Conservation (phyloP, 2,329 filamentous ascomycete genomes). For the Fusarium duplospermum region DNA sequence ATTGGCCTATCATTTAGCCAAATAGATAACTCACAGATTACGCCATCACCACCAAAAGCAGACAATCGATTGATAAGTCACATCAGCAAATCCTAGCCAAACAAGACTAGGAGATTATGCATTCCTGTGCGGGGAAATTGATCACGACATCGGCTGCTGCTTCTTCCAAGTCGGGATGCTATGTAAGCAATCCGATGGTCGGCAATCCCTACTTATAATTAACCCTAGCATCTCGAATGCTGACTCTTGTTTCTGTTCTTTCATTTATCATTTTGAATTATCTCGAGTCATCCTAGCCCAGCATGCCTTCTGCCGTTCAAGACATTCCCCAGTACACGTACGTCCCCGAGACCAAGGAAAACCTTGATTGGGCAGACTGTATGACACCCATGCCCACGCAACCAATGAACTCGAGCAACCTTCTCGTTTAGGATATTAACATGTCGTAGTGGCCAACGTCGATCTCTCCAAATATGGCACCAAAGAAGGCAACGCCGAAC, state of each 20-base stretch:
- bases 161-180: conserved; percentile 20
- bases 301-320: conserved; percentile 48
- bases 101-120: not conserved
- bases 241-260: not conserved
- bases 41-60: not conserved
- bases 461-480: conserved; percentile 51
- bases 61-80: not conserved
- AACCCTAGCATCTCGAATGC: not conserved
- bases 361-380: conserved; percentile 53
- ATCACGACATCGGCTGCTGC: conserved; percentile 7
- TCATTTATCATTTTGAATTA: not conserved
- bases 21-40: not conserved
- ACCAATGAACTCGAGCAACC: not conserved
- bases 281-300: not conserved
- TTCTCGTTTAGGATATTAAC: not conserved
- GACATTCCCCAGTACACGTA: conserved; percentile 50
- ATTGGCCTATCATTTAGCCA: not conserved
- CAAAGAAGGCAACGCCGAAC: conserved; percentile 44
- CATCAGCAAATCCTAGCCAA: not conserved
- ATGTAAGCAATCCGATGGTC: not conserved
- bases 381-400: not conserved
- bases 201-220: not conserved
- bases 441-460: conserved; percentile 46
- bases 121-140: not conserved
- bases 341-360: conserved; percentile 51